Evolutionary conservation across 2,329 filamentous ascomycete species (phyloP).

Genomic region (Orbilia brochopaga): DNA sequence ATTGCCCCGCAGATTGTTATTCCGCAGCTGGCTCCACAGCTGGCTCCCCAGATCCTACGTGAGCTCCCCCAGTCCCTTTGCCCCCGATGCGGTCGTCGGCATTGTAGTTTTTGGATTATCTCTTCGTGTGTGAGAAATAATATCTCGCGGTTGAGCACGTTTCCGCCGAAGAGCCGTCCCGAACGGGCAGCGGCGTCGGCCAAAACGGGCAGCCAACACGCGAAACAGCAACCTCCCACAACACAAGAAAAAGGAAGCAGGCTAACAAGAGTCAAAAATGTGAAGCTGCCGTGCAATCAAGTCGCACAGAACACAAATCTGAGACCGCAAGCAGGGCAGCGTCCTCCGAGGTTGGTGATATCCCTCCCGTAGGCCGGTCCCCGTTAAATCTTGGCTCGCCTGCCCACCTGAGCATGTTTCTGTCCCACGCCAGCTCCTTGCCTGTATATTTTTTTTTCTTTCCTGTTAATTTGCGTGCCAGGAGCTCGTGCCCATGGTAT

Average conservation of each 20-base stretch:
- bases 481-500: slow-evolving; percentile 4
- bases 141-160: slow-evolving; percentile 25
- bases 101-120: too few species aligned
- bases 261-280: slow-evolving; percentile 33
- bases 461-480: slow-evolving; percentile 3
- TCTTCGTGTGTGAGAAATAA: too few species aligned
- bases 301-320: slow-evolving; percentile 48
- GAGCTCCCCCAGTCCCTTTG: slow-evolving; percentile 8
- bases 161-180: slow-evolving; percentile 25
- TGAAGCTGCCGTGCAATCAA: slow-evolving; percentile 42
- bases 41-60: slow-evolving; percentile 6
- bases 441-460: slow-evolving; percentile 22
- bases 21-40: too few species aligned
- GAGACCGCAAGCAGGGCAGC: slow-evolving; percentile 40
- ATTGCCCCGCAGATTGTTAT: too few species aligned
- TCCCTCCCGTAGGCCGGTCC: not conserved
- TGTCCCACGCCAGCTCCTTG: slow-evolving; percentile 23
- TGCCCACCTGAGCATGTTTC: slow-evolving; percentile 28
- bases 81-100: slow-evolving; percentile 4
- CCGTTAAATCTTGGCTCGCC: not conserved
- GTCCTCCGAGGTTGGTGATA: slow-evolving; percentile 36
- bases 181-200: slow-evolving; percentile 17
- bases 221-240: slow-evolving; percentile 45
- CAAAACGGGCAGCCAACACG: slow-evolving; percentile 44
- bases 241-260: slow-evolving; percentile 23